Conservation (phyloP, 805 yeast species). For the Hyphopichia homilentoma region DNA sequence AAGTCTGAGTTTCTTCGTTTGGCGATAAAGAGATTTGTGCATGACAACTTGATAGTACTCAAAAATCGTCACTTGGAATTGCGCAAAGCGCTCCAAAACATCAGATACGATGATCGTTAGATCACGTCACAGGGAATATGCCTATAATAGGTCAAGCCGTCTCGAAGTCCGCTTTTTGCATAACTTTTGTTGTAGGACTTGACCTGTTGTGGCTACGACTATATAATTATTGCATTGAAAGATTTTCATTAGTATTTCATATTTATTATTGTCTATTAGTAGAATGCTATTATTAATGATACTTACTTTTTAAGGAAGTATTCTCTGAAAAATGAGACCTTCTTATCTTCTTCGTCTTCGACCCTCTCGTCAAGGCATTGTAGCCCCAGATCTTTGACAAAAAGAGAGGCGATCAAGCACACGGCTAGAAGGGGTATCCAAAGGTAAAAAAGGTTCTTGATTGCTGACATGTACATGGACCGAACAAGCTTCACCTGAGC, state of each 20-base stretch:
- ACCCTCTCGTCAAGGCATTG: conserved; percentile 27
- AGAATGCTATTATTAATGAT: too few species aligned
- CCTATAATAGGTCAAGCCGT: too few species aligned
- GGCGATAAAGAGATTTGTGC: conserved; percentile 29
- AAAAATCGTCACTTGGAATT: conserved; percentile 5
- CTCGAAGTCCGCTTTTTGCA: too few species aligned
- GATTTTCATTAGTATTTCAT: too few species aligned
- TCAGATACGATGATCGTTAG: too few species aligned
- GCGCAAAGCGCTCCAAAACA: neutral
- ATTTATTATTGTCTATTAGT: too few species aligned
- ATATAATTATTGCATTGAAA: too few species aligned
- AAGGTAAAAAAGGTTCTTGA: conserved; percentile 29
- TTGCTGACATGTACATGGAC: conserved; percentile 23
- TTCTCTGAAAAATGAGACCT: too few species aligned
- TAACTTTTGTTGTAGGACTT: too few species aligned
- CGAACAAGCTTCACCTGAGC: conserved; percentile 16
- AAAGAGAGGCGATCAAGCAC: conserved; percentile 27
- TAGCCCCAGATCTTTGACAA: conserved; percentile 39
- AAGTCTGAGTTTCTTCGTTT: conserved; percentile 39
- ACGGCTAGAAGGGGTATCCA: conserved; percentile 31
- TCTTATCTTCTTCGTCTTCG: neutral
- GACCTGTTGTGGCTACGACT: too few species aligned
- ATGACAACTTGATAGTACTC: conserved; percentile 2
- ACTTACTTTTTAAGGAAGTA: too few species aligned
- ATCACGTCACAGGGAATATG: too few species aligned